These are phyloP conservation scores for Podaxis mareebaensis DNA, from an alignment of 768 basidiomycete species.

Conservation along the genomic window DNA sequence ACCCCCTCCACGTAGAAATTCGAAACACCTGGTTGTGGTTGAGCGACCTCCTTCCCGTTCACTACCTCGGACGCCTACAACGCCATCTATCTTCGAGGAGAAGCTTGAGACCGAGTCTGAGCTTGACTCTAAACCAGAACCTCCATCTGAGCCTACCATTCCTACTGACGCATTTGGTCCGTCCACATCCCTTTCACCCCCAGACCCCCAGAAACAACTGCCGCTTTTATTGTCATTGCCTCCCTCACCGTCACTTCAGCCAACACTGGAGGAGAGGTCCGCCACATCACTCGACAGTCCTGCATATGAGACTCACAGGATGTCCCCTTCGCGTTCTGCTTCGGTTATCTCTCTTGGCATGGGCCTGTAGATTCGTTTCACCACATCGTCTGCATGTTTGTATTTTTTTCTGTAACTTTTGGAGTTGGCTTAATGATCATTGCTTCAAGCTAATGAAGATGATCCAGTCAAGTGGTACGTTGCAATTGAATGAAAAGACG, in stretches of 20 bases:
- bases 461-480: not conserved
- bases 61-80: not conserved
- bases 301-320: slow-evolving; percentile 28
- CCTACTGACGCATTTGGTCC: slow-evolving; percentile 10
- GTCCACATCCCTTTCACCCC: not conserved
- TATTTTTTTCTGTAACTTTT: not conserved
- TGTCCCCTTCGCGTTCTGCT: slow-evolving; percentile 48
- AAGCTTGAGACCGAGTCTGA: slow-evolving; percentile 6
- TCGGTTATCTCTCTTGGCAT: slow-evolving; percentile 57
- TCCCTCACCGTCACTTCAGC: slow-evolving; percentile 33
- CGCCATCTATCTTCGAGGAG: slow-evolving; percentile 9
- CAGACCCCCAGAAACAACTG: slow-evolving; percentile 20
- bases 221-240: slow-evolving; percentile 44
- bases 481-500: not conserved
- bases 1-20: slow-evolving; percentile 64
- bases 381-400: not conserved
- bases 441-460: not conserved
- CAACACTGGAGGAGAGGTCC: slow-evolving; percentile 26
- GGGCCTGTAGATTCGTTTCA: slow-evolving; percentile 31
- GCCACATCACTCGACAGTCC: slow-evolving; percentile 26
- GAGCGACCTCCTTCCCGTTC: slow-evolving; percentile 23
- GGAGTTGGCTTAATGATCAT: not conserved
- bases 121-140: slow-evolving; percentile 1
- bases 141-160: slow-evolving; percentile 3
- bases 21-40: slow-evolving; percentile 44